Evolutionary conservation across 176 grass and related monocot species (phyloP).

Genomic region (Aechmea fasciata): DNA sequence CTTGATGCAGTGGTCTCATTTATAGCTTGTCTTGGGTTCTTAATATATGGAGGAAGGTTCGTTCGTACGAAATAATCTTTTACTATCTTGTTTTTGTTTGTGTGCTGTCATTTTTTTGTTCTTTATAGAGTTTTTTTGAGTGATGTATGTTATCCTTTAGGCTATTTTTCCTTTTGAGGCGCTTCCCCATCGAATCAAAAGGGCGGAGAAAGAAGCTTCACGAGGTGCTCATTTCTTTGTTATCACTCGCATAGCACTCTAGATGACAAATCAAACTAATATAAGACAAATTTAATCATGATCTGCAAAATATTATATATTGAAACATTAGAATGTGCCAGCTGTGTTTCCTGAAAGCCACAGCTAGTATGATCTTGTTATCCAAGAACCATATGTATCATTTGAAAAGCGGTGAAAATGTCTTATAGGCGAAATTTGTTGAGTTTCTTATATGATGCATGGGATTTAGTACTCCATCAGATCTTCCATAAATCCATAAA

Average conservation of each 20-base stretch:
- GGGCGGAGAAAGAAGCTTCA: slow-evolving; percentile 80
- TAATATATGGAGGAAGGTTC: slow-evolving; percentile 87
- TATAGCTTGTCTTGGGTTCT: slow-evolving; percentile 61
- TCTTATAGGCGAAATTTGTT: no score
- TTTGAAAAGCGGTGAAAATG: no score
- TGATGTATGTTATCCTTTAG: slow-evolving; percentile 25
- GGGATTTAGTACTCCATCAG: no score
- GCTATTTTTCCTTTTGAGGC: slow-evolving; percentile 73
- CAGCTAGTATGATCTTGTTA: no score
- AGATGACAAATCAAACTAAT: no score
- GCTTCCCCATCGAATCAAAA: slow-evolving; percentile 80
- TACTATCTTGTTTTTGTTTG: background rate
- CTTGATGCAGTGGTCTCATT: slow-evolving; percentile 65
- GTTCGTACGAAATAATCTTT: background rate
- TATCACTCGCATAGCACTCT: slow-evolving; percentile 5
- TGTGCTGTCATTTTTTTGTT: background rate
- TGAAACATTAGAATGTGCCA: no score
- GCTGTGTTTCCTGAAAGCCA: no score
- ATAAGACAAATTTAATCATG: background rate
- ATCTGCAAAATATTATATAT: background rate
- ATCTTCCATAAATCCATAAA: no score
- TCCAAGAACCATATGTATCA: no score
- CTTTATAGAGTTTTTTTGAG: background rate
- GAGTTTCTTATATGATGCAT: no score
- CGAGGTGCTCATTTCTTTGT: slow-evolving; percentile 36